Conservation (phyloP, 345 rosid genomes). For the Syzygium grande region DNA sequence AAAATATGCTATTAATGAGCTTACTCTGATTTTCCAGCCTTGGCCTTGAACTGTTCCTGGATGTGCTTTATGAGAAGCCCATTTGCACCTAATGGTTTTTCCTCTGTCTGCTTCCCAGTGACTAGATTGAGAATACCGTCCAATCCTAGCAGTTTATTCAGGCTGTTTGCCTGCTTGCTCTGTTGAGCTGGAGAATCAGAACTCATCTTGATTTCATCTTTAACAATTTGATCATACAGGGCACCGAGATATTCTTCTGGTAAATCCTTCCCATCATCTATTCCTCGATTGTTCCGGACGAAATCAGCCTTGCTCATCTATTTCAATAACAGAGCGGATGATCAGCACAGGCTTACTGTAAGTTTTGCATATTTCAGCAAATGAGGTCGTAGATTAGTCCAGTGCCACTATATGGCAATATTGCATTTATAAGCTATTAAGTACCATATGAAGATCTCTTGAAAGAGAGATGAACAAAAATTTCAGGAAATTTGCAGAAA, state of each 20-base stretch:
- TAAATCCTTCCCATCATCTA: conserved; percentile 94
- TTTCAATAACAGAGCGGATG: conserved; percentile 12
- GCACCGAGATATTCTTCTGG: conserved; percentile 84
- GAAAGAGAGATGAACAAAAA: neutral
- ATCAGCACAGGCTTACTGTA: conserved; percentile 14
- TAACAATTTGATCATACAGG: conserved; percentile 79
- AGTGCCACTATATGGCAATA: neutral
- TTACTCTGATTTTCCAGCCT: conserved; percentile 91
- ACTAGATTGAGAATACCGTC: conserved; percentile 91
- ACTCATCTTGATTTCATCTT: conserved; percentile 90
- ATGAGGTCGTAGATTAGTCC: neutral
- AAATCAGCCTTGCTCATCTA: conserved; percentile 94
- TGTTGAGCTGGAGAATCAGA: conserved; percentile 70
- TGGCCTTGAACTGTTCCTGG: conserved; percentile 90
- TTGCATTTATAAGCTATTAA: neutral
- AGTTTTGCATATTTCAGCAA: neutral
- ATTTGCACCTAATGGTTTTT: conserved; percentile 89
- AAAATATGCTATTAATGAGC: conserved; percentile 4
- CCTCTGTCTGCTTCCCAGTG: conserved; percentile 78
- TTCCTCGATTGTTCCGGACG: conserved; percentile 82
- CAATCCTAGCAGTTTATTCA: conserved; percentile 78
- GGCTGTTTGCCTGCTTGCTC: conserved; percentile 80
- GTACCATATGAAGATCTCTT: neutral
- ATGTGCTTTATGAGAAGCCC: conserved; percentile 90
- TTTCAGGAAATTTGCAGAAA: neutral